Conservation (phyloP, 2,329 filamentous ascomycete genomes). For the Diaporthe batatas region DNA sequence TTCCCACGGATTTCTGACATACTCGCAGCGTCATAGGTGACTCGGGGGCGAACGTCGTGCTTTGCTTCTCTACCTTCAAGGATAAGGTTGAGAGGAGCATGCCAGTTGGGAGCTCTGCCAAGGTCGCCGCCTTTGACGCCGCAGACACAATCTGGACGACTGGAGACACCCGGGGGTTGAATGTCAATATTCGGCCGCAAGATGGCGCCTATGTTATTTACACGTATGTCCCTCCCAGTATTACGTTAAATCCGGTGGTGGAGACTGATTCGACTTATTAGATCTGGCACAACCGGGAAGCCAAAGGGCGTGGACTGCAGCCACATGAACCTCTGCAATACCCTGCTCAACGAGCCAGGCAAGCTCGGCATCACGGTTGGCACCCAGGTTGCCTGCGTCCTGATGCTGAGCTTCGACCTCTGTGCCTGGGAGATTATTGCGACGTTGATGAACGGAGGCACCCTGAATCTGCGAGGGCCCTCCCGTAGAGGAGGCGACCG, state of each 20-base stretch:
- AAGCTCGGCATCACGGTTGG: conserved; percentile 64
- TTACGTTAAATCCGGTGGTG: too few relatives aligned
- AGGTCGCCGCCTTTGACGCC: conserved; percentile 32
- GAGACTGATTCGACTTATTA: not conserved
- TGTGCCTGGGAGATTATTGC: conserved; percentile 73
- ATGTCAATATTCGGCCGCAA: conserved; percentile 51
- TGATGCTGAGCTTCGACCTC: conserved; percentile 74
- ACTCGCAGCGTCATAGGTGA: conserved; percentile 31
- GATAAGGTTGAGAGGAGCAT: conserved; percentile 36
- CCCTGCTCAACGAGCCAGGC: conserved; percentile 64
- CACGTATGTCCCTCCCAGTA: conserved; percentile 49
- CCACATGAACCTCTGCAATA: conserved; percentile 67
- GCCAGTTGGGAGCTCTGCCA: conserved; percentile 18
- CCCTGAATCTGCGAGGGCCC: conserved; percentile 64
- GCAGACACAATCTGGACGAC: conserved; percentile 33
- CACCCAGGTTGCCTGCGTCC: conserved; percentile 65
- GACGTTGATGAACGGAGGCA: conserved; percentile 69
- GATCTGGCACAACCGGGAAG: conserved; percentile 67
- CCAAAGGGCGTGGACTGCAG: conserved; percentile 72
- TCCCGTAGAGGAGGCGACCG: conserved; percentile 43
- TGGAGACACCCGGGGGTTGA: conserved; percentile 41
- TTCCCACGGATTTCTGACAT: conserved; percentile 50
- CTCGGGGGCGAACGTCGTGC: conserved; percentile 27
- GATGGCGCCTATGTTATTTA: conserved; percentile 64
- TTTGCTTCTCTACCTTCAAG: conserved; percentile 19